These are phyloP conservation scores for Dioscorea zingiberensis DNA, from an alignment of 106 monocot species.

Conservation along the genomic window DNA sequence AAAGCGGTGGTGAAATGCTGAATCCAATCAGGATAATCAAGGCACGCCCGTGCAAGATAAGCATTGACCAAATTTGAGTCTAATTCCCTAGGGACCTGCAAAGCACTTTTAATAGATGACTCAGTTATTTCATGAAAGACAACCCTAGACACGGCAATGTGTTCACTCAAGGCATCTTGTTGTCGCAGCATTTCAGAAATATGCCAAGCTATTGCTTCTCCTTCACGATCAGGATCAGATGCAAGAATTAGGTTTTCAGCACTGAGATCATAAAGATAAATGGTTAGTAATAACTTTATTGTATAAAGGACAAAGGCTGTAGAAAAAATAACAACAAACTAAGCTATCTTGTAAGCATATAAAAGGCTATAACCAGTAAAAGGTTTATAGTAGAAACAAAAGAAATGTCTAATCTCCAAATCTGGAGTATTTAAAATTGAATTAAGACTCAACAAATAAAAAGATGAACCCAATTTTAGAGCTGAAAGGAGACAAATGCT, in stretches of 20 bases:
- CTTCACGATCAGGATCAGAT: constrained; percentile 98
- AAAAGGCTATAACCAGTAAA: no score
- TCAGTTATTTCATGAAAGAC: constrained; percentile 99
- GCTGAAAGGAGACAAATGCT: no score
- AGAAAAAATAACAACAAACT: no score
- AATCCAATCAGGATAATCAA: constrained; percentile 98
- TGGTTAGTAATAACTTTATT: no score
- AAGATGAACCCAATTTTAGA: no score
- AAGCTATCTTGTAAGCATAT: no score
- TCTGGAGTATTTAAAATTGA: no score
- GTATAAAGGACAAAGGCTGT: no score
- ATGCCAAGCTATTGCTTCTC: constrained; percentile 99
- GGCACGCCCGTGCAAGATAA: constrained; percentile 85
- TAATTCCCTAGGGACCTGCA: constrained; percentile 67
- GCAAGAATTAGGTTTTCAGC: constrained; percentile 90
- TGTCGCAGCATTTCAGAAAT: constrained; percentile 86
- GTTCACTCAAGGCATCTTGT: constrained; percentile 71
- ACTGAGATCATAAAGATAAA: constrained; percentile 29
- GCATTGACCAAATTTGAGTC: constrained; percentile 90
- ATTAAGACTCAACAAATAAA: no score
- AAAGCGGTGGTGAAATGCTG: constrained; percentile 85
- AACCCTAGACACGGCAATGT: constrained; percentile 69
- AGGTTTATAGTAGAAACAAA: no score
- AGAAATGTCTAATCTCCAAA: no score
- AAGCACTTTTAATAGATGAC: constrained; percentile 67